Evolutionary conservation across 805 yeast genomes (phyloP).

Genomic region (Metschnikowia noctiluminum): DNA sequence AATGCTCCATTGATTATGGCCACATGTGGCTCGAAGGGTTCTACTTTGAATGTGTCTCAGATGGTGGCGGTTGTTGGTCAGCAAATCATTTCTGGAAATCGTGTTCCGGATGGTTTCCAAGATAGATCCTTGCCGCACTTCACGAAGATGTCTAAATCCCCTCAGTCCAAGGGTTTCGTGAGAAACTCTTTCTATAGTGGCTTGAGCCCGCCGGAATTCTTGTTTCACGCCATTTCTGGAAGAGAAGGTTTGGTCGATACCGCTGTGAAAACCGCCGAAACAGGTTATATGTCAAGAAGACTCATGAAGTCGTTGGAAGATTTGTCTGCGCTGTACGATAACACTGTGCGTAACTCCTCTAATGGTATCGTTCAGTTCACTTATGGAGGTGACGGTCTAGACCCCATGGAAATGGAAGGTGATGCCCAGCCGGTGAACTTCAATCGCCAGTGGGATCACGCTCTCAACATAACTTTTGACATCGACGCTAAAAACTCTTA

Average conservation of each 20-base stretch:
- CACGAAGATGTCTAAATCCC: slow-evolving; percentile 92
- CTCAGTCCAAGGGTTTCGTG: slow-evolving; percentile 96
- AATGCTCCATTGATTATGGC: slow-evolving; percentile 99
- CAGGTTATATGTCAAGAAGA: slow-evolving; percentile 98
- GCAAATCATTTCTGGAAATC: slow-evolving; percentile 96
- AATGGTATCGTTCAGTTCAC: slow-evolving; percentile 97
- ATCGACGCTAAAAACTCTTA: slow-evolving; percentile 51
- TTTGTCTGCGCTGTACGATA: slow-evolving; percentile 87
- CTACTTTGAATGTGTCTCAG: slow-evolving; percentile 95
- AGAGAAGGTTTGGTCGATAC: slow-evolving; percentile 99
- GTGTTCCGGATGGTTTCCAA: slow-evolving; percentile 99
- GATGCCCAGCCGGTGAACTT: slow-evolving; percentile 96
- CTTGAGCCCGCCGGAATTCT: slow-evolving; percentile 96
- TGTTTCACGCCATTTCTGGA: slow-evolving; percentile 99
- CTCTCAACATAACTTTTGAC: slow-evolving; percentile 67
- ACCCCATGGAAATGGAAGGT: slow-evolving; percentile 99
- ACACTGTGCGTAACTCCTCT: slow-evolving; percentile 90
- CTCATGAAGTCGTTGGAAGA: slow-evolving; percentile 97
- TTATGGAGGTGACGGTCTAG: slow-evolving; percentile 98
- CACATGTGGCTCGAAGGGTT: slow-evolving; percentile 98
- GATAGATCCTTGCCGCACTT: slow-evolving; percentile 98
- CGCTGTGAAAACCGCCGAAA: slow-evolving; percentile 98
- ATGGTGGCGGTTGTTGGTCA: slow-evolving; percentile 99
- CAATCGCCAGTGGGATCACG: slow-evolving; percentile 91
- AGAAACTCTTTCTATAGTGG: slow-evolving; percentile 97